Percentiles rank a stretch among this genome's conserved stretches.
These are phyloP conservation scores for Arthroderma sp. DNA, from an alignment of 2,329 filamentous ascomycete genomes.

Conservation along the genomic window DNA sequence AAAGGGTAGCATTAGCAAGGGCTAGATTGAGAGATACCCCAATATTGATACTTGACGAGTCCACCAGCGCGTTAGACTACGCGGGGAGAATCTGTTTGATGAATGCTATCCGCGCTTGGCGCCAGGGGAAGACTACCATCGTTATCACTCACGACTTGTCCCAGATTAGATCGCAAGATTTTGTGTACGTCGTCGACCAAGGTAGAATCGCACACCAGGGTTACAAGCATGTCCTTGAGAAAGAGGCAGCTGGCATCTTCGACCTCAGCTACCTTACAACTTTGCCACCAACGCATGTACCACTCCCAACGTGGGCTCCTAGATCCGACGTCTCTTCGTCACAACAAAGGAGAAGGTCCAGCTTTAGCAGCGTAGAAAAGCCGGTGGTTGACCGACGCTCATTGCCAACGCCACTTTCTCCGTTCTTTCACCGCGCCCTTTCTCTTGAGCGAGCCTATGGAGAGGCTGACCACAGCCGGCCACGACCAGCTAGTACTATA, in stretches of 20 bases:
- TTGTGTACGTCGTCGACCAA: conserved; percentile 65
- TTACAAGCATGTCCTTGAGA: conserved; percentile 34
- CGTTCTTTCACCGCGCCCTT: not conserved
- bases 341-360: not conserved
- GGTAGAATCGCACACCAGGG: conserved; percentile 60
- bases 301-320: not conserved
- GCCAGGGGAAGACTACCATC: conserved; percentile 71
- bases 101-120: conserved; percentile 64
- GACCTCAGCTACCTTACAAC: not conserved
- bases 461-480: not conserved
- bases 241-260: not conserved
- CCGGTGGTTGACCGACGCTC: not conserved
- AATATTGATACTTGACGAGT: conserved; percentile 76
- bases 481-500: not conserved
- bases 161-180: conserved; percentile 61
- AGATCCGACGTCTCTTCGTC: not conserved
- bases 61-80: conserved; percentile 76
- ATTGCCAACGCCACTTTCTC: not conserved
- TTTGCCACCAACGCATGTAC: not conserved
- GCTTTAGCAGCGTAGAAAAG: not conserved
- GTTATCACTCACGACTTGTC: conserved; percentile 84
- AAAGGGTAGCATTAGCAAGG: conserved; percentile 68
- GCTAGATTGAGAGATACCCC: conserved; percentile 65
- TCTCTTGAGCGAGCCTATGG: not conserved
- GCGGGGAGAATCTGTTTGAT: conserved; percentile 56